Evolutionary conservation across 139 green algal species (phyloP).

Genomic region (Pycnococcus provasolii): DNA sequence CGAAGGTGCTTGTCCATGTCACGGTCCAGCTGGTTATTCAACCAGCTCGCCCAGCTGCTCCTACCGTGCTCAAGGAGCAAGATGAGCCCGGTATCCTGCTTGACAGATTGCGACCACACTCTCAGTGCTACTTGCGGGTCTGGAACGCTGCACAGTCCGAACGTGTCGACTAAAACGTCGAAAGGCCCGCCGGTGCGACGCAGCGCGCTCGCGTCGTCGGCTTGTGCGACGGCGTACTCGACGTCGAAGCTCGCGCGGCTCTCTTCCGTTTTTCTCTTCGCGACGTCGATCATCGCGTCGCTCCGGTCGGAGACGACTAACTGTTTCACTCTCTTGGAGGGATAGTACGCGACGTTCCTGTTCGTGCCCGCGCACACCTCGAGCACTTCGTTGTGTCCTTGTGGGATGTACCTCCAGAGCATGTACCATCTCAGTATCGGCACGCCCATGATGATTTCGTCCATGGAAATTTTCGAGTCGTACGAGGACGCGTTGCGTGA

Average conservation of each 20-base stretch:
- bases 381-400: conserved; percentile 36
- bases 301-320: conserved; percentile 50
- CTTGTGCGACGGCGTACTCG: not conserved
- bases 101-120: conserved; percentile 1
- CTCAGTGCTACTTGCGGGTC: conserved; percentile 44
- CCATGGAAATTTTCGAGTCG: no score
- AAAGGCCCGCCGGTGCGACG: conserved; percentile 31
- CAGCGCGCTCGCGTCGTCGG: conserved; percentile 7
- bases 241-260: not conserved
- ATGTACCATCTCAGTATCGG: no score
- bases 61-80: conserved; percentile 58
- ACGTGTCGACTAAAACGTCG: conserved; percentile 65
- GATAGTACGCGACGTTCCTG: conserved; percentile 58
- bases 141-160: conserved; percentile 52
- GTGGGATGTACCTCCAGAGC: no score
- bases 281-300: conserved; percentile 46
- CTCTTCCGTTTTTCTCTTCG: conserved; percentile 25
- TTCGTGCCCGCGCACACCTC: conserved; percentile 63
- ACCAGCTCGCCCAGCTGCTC: conserved; percentile 28
- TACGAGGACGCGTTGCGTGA: no score
- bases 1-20: conserved; percentile 36
- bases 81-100: conserved; percentile 19
- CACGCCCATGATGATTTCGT: no score
- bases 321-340: conserved; percentile 15
- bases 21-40: conserved; percentile 42